Evolutionary conservation across 2,329 filamentous ascomycete genomes (phyloP).

Genomic region (Blastomyces parvus): DNA sequence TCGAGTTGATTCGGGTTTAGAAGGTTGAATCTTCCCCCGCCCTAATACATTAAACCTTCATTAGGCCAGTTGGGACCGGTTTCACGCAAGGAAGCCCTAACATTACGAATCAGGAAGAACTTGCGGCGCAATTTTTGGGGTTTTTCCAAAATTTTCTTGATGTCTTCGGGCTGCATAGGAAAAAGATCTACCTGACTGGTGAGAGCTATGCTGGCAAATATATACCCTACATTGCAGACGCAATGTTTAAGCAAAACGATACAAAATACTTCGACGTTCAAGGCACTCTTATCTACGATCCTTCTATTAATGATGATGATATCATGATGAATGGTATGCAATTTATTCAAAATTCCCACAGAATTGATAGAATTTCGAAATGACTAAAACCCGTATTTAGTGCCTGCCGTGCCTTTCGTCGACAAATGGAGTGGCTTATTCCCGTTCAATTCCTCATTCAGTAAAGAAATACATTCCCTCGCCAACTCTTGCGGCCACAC

Average conservation of each 20-base stretch:
- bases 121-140: slow-evolving; percentile 61
- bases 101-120: slow-evolving; percentile 56
- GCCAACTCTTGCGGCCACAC: slow-evolving; percentile 41
- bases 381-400: slow-evolving; percentile 12
- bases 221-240: slow-evolving; percentile 62
- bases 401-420: slow-evolving; percentile 34
- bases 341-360: not conserved
- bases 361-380: not conserved
- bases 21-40: not conserved
- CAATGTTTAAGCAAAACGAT: slow-evolving; percentile 61
- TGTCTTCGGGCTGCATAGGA: slow-evolving; percentile 57
- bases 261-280: slow-evolving; percentile 57
- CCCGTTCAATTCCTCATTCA: slow-evolving; percentile 38
- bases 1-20: not conserved
- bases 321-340: slow-evolving; percentile 41
- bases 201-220: slow-evolving; percentile 62
- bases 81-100: slow-evolving; percentile 58
- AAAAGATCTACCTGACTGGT: slow-evolving; percentile 63
- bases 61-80: slow-evolving; percentile 49
- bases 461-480: slow-evolving; percentile 31
- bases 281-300: slow-evolving; percentile 65
- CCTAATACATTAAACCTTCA: slow-evolving; percentile 18
- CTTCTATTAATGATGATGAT: slow-evolving; percentile 47
- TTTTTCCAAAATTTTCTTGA: slow-evolving; percentile 73
- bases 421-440: slow-evolving; percentile 36